Conservation (phyloP, 208 protist genomes). For the Trypanosoma avium region DNA sequence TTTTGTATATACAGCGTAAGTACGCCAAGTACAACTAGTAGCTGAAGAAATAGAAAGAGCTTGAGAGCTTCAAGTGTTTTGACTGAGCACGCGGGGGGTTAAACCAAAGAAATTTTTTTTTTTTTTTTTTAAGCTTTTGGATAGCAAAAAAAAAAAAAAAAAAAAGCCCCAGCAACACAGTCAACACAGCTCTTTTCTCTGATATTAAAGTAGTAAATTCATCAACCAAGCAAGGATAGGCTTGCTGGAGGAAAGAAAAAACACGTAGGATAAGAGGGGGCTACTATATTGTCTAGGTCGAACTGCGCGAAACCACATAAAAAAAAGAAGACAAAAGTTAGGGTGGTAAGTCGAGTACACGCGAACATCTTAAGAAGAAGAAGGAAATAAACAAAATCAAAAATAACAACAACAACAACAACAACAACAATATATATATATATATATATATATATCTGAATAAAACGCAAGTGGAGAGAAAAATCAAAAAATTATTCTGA, state of each 20-base stretch:
- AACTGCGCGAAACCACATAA: neutral
- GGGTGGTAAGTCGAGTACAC: too few relatives aligned
- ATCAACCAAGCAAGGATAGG: neutral
- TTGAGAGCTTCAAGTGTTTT: too few relatives aligned
- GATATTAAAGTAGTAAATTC: neutral
- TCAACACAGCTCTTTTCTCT: neutral
- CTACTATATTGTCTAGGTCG: too few relatives aligned
- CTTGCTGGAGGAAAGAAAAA: neutral
- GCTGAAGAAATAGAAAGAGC: conserved; percentile 19
- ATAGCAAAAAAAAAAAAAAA: too few relatives aligned
- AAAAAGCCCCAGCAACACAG: neutral
- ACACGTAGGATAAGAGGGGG: too few relatives aligned
- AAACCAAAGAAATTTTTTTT: neutral
- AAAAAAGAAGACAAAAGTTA: neutral
- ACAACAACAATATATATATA: too few relatives aligned
- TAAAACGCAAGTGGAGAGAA: neutral
- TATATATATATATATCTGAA: too few relatives aligned
- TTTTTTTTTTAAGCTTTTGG: neutral
- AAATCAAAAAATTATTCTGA: conserved; percentile 5
- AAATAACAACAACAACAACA: too few relatives aligned
- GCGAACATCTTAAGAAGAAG: too few relatives aligned
- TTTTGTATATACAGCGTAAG: conserved; percentile 2
- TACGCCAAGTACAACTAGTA: conserved; percentile 26
- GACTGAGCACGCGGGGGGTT: too few relatives aligned
- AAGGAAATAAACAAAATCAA: too few relatives aligned